phyloP scores from a whole-genome alignment of 495 filamentous ascomycete genomes.

The Penicillium salamii region DNA sequence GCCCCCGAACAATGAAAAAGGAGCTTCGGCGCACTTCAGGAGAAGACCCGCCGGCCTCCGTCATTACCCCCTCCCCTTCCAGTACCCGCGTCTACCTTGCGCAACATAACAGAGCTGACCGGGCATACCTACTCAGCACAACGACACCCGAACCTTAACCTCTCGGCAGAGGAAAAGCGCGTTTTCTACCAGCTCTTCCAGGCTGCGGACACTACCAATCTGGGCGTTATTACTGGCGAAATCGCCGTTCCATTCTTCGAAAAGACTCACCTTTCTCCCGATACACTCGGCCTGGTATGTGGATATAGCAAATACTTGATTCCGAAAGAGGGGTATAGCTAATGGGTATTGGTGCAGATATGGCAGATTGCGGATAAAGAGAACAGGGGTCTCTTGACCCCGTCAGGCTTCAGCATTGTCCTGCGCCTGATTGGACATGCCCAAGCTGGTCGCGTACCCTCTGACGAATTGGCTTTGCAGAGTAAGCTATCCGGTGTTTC shows the following conservation, averaged over 20 bases:
- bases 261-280: slow-evolving; percentile 82
- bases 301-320: not conserved
- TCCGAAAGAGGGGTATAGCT: slow-evolving; percentile 2
- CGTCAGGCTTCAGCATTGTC: slow-evolving; percentile 85
- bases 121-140: slow-evolving; percentile 24
- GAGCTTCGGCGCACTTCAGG: slow-evolving; percentile 28
- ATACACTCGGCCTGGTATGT: slow-evolving; percentile 83
- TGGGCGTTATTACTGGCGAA: slow-evolving; percentile 95
- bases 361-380: slow-evolving; percentile 98
- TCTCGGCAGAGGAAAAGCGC: slow-evolving; percentile 89
- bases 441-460: slow-evolving; percentile 77
- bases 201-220: slow-evolving; percentile 80
- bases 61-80: slow-evolving; percentile 15
- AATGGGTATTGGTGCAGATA: slow-evolving; percentile 56
- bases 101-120: slow-evolving; percentile 26
- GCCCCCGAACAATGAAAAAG: not conserved
- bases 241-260: slow-evolving; percentile 97
- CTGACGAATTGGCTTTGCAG: slow-evolving; percentile 70
- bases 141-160: slow-evolving; percentile 70
- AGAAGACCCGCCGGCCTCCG: slow-evolving; percentile 22
- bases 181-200: slow-evolving; percentile 88
- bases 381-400: slow-evolving; percentile 90
- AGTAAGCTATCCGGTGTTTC: slow-evolving; percentile 41
- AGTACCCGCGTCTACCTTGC: slow-evolving; percentile 8
- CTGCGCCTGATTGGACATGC: slow-evolving; percentile 93